Evolutionary conservation across 2,329 filamentous ascomycete species (phyloP).

Genomic region (Pezicula carpinea): DNA sequence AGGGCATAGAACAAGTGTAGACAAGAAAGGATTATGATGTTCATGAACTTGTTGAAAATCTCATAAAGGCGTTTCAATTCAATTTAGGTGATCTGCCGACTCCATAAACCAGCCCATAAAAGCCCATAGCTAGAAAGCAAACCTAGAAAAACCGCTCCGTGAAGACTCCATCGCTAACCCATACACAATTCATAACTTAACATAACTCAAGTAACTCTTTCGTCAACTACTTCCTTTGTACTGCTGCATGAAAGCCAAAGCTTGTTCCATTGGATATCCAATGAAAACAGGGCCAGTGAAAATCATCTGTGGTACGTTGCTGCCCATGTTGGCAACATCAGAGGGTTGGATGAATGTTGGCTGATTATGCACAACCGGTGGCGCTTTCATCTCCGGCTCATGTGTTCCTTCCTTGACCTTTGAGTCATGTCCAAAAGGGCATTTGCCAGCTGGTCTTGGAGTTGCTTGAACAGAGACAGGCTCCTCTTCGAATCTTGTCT

Average conservation of each 20-base stretch:
- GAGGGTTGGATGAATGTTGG: slow-evolving; percentile 50
- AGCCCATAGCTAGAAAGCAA: background rate
- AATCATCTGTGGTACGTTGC: slow-evolving; percentile 60
- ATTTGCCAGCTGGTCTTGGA: slow-evolving; percentile 16
- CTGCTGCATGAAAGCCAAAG: slow-evolving; percentile 66
- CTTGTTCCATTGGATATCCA: slow-evolving; percentile 80
- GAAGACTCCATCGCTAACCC: background rate
- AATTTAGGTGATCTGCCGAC: background rate
- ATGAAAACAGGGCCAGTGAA: slow-evolving; percentile 95
- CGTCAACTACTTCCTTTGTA: slow-evolving; percentile 16
- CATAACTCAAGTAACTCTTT: background rate
- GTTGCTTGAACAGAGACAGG: slow-evolving; percentile 5
- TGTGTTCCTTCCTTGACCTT: slow-evolving; percentile 2
- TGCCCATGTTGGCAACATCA: slow-evolving; percentile 19
- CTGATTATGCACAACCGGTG: slow-evolving; percentile 31
- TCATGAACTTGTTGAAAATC: too few species aligned
- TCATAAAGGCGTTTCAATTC: too few species aligned
- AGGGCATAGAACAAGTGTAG: background rate
- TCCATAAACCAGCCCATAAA: background rate
- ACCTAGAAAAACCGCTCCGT: background rate
- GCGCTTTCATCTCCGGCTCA: slow-evolving; percentile 4
- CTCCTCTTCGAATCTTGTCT: slow-evolving; percentile 6
- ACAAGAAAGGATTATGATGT: background rate
- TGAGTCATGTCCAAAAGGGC: slow-evolving; percentile 34
- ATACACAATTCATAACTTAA: background rate